Evolutionary conservation across 164 flowering plant genomes (phyloP).

Genomic region (Chimonanthus praecox): DNA sequence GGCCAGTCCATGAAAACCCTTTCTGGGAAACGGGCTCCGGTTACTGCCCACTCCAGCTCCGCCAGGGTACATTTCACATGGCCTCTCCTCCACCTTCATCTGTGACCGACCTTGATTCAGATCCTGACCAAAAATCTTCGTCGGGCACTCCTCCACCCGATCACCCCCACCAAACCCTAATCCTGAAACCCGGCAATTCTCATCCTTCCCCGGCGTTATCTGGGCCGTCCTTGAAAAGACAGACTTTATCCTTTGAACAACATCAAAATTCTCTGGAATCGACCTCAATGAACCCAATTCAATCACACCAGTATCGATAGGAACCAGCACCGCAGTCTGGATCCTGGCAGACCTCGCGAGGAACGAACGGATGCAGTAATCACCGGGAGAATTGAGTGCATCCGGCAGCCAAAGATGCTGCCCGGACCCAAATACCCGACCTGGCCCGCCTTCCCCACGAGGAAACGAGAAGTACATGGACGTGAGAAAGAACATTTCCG

Average conservation of each 20-base stretch:
- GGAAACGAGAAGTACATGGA: constrained; percentile 97
- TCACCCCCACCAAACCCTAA: constrained; percentile 28
- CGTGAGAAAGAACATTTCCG: constrained; percentile 88
- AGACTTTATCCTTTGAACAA: constrained; percentile 46
- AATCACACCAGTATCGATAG: constrained; percentile 80
- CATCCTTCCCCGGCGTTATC: constrained; percentile 37
- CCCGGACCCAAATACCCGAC: constrained; percentile 60
- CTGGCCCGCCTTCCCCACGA: constrained; percentile 83
- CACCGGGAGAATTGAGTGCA: constrained; percentile 37
- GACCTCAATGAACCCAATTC: constrained; percentile 86
- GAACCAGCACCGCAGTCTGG: constrained; percentile 75
- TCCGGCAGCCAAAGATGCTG: constrained; percentile 69
- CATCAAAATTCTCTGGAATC: constrained; percentile 54
- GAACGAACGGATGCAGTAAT: constrained; percentile 76
- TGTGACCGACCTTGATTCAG: constrained; percentile 33
- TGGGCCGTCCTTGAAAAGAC: constrained; percentile 37
- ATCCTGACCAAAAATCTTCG: constrained; percentile 84
- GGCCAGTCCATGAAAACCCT: constrained; percentile 33
- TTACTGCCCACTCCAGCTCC: constrained; percentile 24
- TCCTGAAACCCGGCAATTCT: constrained; percentile 17
- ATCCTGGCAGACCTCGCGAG: constrained; percentile 80
- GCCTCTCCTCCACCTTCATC: constrained; percentile 55
- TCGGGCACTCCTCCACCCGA: constrained; percentile 34
- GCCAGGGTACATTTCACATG: constrained; percentile 38
- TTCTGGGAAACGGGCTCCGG: constrained; percentile 27